A percentile compares a stretch with the other conserved stretches of the same genome.
Conservation (phyloP, 1,284 basidiomycete species). For the Trametes hirsuta region DNA sequence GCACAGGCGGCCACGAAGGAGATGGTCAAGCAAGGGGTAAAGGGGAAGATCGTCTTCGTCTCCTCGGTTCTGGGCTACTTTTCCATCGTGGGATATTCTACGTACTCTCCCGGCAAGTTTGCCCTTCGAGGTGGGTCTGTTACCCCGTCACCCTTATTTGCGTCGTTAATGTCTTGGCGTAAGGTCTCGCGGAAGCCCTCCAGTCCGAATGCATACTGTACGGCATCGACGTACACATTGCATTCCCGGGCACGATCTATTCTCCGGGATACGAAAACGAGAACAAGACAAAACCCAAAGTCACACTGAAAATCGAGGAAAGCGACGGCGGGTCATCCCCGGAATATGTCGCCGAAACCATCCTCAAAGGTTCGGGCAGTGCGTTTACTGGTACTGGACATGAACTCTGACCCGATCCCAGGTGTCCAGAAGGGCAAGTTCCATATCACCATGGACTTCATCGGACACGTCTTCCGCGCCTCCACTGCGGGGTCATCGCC, state of each 20-base stretch:
- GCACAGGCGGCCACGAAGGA: background rate
- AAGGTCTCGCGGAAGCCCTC: conserved; percentile 86
- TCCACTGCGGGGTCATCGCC: conserved; percentile 73
- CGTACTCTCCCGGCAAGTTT: conserved; percentile 89
- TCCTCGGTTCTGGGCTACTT: conserved; percentile 83
- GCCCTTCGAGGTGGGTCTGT: conserved; percentile 77
- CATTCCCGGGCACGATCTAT: conserved; percentile 86
- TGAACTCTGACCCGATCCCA: conserved; percentile 27
- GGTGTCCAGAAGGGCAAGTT: conserved; percentile 75
- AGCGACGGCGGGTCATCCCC: conserved; percentile 69
- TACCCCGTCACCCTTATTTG: background rate
- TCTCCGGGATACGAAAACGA: conserved; percentile 84
- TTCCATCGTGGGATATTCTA: conserved; percentile 83
- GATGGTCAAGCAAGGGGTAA: conserved; percentile 60
- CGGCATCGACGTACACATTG: conserved; percentile 81
- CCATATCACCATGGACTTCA: conserved; percentile 78
- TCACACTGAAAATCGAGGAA: conserved; percentile 85
- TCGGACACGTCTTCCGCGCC: conserved; percentile 71
- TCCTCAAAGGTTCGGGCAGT: conserved; percentile 2
- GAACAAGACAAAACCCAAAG: conserved; percentile 78
- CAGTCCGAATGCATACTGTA: conserved; percentile 84
- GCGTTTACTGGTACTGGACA: too few relatives aligned
- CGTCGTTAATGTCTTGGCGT: background rate
- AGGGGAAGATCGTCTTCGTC: conserved; percentile 79
- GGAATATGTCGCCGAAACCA: conserved; percentile 58